Evolutionary conservation across 1,284 basidiomycete genomes (phyloP), one percentile per base, ranked within the genome.

Genomic region (Trametes versicolor): DNA sequence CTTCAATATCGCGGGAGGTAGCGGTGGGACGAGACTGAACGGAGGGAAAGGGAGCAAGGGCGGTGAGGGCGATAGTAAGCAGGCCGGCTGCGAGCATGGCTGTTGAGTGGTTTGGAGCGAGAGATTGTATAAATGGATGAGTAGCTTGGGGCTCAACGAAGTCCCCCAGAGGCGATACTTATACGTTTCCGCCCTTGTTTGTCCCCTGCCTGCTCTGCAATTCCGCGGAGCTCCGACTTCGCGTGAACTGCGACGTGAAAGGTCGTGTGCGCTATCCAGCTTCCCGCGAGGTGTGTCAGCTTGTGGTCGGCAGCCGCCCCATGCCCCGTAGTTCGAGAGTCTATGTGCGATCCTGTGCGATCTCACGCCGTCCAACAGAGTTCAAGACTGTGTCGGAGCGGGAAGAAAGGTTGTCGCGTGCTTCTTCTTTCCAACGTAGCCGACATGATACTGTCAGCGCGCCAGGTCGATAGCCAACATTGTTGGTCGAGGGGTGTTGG

Each of bases 31-130:
- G 39, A 27, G n/a, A n/a, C n/a, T 25, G 41, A 1, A 32, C 17
- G 19, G 41, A 39, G 19, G 25, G 17, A 29, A 43, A 41, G 27
- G 60, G 54, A 0, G 45, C 43, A 50, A 59, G 37, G 60, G 59
- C 37, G 19, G 51, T 13, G 29, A 65, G 37, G 8, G 47, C 34
- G 13, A 60, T 12, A 37, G 51, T 23, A 23, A 65, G 64, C 64
- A 62, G 60, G 32, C 60, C 60, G 43, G 60, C 64, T 62, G 64
- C 64, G 51, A 62, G 37, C 64, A 65, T 65, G 55, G 23, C 50
- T 34, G 37, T 2, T n/a, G 32, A 15, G 25, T 12, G 2, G 9
- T 13, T 10, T 10, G 53, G 34, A 50, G 19, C 12, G 41, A 54
- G 34, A 25, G 41, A 47, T 15, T 9, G 15, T 41, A 9, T 9